Evolutionary conservation across 345 rosid genomes (phyloP).

Genomic region (Euclidium syriacum): DNA sequence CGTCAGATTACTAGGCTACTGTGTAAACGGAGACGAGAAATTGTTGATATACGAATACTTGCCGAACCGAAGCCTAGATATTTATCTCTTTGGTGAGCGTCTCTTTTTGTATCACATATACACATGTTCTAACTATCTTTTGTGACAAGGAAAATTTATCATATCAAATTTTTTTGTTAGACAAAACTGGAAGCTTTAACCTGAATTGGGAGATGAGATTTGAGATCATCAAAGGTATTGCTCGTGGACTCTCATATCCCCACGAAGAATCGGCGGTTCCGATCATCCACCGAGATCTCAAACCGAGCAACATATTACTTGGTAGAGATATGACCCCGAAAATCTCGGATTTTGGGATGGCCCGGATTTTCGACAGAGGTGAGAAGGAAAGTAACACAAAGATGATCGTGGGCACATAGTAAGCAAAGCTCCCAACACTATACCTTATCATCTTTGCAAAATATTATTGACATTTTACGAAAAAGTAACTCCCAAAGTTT

Average conservation of each 20-base stretch:
- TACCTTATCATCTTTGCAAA: background rate
- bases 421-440: conserved; percentile 21
- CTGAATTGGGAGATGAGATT: conserved; percentile 53
- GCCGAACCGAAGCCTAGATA: conserved; percentile 67
- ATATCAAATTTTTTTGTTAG: conserved; percentile 37
- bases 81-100: conserved; percentile 60
- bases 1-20: conserved; percentile 53
- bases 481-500: no score
- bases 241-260: conserved; percentile 58
- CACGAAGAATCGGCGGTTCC: conserved; percentile 62
- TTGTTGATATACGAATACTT: conserved; percentile 63
- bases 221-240: conserved; percentile 50
- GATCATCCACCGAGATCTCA: conserved; percentile 64
- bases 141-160: no score
- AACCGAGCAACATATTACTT: conserved; percentile 62
- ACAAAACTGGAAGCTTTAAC: conserved; percentile 33
- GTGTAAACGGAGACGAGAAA: conserved; percentile 53
- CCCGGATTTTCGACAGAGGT: conserved; percentile 55
- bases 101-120: no score
- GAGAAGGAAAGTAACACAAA: conserved; percentile 46
- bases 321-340: conserved; percentile 53
- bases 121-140: no score
- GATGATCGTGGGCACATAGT: conserved; percentile 70
- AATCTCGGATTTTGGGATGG: conserved; percentile 77
- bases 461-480: no score